These are phyloP conservation scores for Pleurotus cornucopiae DNA, from an alignment of 768 basidiomycete species.

Conservation along the genomic window DNA sequence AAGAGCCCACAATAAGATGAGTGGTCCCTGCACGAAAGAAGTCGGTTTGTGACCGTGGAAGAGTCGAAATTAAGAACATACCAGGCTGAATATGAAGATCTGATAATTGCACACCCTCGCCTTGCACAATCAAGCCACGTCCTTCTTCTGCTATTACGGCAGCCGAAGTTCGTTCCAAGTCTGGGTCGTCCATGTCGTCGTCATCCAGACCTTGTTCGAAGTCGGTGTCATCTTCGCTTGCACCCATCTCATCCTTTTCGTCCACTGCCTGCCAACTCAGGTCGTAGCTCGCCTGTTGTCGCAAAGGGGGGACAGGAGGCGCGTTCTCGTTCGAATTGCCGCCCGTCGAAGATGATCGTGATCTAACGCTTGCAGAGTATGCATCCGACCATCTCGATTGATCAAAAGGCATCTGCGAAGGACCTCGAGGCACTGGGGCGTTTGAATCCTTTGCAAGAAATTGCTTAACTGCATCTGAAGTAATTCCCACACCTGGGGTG, in stretches of 20 bases:
- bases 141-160: conserved; percentile 81
- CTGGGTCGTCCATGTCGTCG: conserved; percentile 42
- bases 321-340: conserved; percentile 41
- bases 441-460: conserved; percentile 51
- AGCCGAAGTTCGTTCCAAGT: conserved; percentile 73
- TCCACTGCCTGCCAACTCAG: conserved; percentile 71
- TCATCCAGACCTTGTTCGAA: conserved; percentile 36
- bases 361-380: conserved; percentile 59
- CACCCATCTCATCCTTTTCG: conserved; percentile 61
- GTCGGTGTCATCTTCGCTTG: conserved; percentile 57
- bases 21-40: conserved; percentile 66
- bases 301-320: conserved; percentile 37
- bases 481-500: conserved; percentile 51
- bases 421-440: conserved; percentile 36
- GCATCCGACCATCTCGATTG: conserved; percentile 72
- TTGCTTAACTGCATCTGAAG: conserved; percentile 62
- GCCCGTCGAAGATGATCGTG: conserved; percentile 66
- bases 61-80: conserved; percentile 30
- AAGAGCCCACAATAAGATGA: conserved; percentile 86
- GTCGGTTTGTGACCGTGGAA: conserved; percentile 4
- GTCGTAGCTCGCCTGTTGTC: conserved; percentile 72
- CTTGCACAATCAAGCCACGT: conserved; percentile 76
- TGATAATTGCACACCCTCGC: conserved; percentile 54
- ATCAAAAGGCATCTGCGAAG: conserved; percentile 53
- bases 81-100: conserved; percentile 71